Conservation (phyloP, 2,329 filamentous ascomycete species). For the Curvularia spicifera region DNA sequence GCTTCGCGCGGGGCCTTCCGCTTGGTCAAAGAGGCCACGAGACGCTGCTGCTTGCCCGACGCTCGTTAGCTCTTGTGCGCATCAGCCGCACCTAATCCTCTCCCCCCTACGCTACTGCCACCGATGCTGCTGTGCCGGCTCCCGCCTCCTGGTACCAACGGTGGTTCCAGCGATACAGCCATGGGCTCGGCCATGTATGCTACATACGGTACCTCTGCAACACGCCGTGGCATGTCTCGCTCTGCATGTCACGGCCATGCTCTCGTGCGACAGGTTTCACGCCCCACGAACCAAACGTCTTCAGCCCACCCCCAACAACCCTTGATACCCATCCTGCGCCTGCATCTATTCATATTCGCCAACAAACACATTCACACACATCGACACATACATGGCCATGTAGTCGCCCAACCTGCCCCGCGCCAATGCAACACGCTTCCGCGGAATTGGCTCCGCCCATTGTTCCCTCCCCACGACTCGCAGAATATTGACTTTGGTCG, state of each 20-base stretch:
- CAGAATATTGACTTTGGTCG: slow-evolving; percentile 19
- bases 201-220: too few species aligned
- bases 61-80: slow-evolving; percentile 15
- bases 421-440: slow-evolving; percentile 14
- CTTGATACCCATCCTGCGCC: too few species aligned
- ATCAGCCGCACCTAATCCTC: slow-evolving; percentile 35
- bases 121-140: slow-evolving; percentile 35
- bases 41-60: background rate
- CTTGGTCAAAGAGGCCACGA: slow-evolving; percentile 10
- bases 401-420: slow-evolving; percentile 10
- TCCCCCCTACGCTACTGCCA: slow-evolving; percentile 16
- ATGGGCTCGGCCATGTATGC: slow-evolving; percentile 36
- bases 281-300: slow-evolving; percentile 20
- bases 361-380: too few species aligned
- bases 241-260: slow-evolving; percentile 5
- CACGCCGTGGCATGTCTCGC: too few species aligned
- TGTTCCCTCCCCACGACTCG: slow-evolving; percentile 18
- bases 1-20: slow-evolving; percentile 12
- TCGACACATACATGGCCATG: slow-evolving; percentile 20
- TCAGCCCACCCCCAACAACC: slow-evolving; percentile 9
- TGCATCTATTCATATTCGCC: too few species aligned
- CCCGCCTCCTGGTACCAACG: slow-evolving; percentile 47
- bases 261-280: slow-evolving; percentile 17
- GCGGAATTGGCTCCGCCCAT: slow-evolving; percentile 12
- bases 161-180: slow-evolving; percentile 43